Base-by-base conservation (phyloP, 306 rosid genomes). In the Fragaria ananassa region DNA sequence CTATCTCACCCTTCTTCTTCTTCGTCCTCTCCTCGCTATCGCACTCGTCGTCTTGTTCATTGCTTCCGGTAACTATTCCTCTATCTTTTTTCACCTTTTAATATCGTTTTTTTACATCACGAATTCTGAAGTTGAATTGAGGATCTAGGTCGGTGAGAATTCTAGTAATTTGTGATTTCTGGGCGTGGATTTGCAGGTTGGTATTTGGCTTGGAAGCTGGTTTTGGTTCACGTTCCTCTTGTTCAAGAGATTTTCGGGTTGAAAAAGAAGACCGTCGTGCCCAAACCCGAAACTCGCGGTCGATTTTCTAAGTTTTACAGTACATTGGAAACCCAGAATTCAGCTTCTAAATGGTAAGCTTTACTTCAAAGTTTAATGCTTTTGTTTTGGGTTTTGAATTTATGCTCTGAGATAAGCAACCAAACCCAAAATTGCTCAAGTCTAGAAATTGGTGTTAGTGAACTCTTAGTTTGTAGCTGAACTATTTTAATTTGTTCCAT, bases 181-280 rank as follows among this genome's bases (percentile, higher is more conserved):
- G 17, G 17, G 27, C 27, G 12, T 75, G 71, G 51, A 17, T 79
- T 77, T 50, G 46, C 45, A 90, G 97, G 98, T 72, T 94, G 98
- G 97, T 89, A 80, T 31, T 64, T 90, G 86, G 97, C 92, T 58
- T 95, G 98, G 98, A 95, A 95, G 81, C 57, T 95, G 18, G 97
- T 92, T 18, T 83, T 90, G 50, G 96, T 92, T 80, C 97, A 92
- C 29, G 97, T 95, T 50, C 97, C 97, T 66, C 70, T 95, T 72
- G 97, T 95, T 49, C 98, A 95, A 78, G 97, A 95, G 82, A 75
- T 92, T 74, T 92, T 88, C 42, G 92, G 97, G 63, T 81, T 90
- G 31, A 85, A 72, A 44, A 95, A 90, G 86, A 95, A 95, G 81
- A 71, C 89, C 21, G 13, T 23, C 4, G 75, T 74, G 44, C 82